These are phyloP conservation scores for Puccinia novopanici DNA, from an alignment of 1,284 basidiomycete genomes.

Conservation along the genomic window DNA sequence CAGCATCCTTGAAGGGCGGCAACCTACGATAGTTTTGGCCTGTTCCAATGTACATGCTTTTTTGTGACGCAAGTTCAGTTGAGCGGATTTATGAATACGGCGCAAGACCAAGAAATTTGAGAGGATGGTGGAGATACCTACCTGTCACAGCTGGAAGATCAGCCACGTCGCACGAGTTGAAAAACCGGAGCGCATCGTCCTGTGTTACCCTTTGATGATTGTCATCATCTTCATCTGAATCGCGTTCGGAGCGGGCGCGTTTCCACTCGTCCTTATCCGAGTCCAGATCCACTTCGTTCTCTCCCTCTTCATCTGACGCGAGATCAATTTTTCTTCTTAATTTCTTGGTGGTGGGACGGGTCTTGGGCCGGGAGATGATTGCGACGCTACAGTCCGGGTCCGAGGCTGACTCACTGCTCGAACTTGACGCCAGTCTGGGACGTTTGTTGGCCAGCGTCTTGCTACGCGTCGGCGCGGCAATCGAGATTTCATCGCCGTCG, in stretches of 20 bases:
- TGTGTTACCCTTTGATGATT: slow-evolving; percentile 58
- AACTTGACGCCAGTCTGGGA: neutral
- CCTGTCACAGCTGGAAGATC: slow-evolving; percentile 86
- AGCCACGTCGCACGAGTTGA: slow-evolving; percentile 74
- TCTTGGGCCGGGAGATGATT: neutral
- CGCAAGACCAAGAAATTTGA: slow-evolving; percentile 51
- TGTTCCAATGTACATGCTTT: slow-evolving; percentile 82
- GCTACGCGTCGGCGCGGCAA: neutral
- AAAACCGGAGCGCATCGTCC: slow-evolving; percentile 72
- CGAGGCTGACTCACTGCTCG: slow-evolving; percentile 4
- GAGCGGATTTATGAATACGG: too few relatives aligned
- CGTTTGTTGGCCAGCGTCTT: slow-evolving; percentile 10
- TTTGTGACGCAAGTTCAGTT: too few relatives aligned
- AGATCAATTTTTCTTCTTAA: slow-evolving; percentile 8
- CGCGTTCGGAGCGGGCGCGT: slow-evolving; percentile 4
- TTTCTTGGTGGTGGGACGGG: slow-evolving; percentile 14
- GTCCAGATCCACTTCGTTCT: slow-evolving; percentile 2
- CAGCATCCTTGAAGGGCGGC: slow-evolving; percentile 80
- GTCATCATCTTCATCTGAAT: slow-evolving; percentile 37
- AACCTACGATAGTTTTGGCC: slow-evolving; percentile 74
- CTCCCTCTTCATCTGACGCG: neutral
- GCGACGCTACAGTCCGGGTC: slow-evolving; percentile 9
- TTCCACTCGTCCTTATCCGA: slow-evolving; percentile 27
- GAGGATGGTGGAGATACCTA: slow-evolving; percentile 61
- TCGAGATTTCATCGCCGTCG: neutral